Evolutionary conservation across 306 rosid genomes (phyloP).

Genomic region (Pterocarpus santalinus): DNA sequence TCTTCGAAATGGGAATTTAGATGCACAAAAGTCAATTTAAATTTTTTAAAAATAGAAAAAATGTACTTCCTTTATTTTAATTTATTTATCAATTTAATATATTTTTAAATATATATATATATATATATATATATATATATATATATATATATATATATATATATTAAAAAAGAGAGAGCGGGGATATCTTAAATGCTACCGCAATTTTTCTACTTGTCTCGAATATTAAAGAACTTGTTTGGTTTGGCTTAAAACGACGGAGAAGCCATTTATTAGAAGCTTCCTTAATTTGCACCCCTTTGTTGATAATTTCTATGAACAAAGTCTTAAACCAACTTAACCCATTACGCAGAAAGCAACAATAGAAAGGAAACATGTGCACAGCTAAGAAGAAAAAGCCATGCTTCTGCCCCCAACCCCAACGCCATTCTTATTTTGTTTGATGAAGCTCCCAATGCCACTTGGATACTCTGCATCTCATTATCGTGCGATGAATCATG

Average conservation of each 20-base stretch:
- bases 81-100: too few species aligned
- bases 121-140: too few species aligned
- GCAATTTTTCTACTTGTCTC: too few species aligned
- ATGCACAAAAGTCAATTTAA: background rate
- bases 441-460: conserved; percentile 1
- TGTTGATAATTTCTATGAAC: background rate
- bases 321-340: background rate
- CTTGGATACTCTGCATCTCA: background rate
- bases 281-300: background rate
- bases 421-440: background rate
- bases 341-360: background rate
- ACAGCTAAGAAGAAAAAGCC: background rate
- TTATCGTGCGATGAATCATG: background rate
- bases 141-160: too few species aligned
- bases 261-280: conserved; percentile 7
- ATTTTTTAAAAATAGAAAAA: background rate
- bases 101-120: too few species aligned
- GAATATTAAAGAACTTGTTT: background rate
- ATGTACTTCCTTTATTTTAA: too few species aligned
- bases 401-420: background rate
- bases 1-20: background rate
- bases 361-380: conserved; percentile 1
- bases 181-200: too few species aligned
- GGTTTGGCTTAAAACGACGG: background rate
- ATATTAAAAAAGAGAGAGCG: too few species aligned